Base-by-base conservation (phyloP, 1,284 basidiomycete species). In the Microbotryum violaceum region DNA sequence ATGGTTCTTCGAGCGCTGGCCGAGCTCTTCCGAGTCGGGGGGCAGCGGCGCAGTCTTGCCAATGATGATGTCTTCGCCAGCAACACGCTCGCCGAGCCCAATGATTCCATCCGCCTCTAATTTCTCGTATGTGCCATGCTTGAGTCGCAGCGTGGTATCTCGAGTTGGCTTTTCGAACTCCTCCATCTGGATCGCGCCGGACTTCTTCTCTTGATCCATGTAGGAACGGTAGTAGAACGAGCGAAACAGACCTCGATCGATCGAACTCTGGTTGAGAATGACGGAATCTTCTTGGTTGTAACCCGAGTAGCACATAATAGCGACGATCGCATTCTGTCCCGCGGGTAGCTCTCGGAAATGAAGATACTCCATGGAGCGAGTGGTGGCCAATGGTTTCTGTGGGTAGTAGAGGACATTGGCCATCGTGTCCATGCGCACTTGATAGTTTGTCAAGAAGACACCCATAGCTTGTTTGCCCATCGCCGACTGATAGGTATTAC, bases 401-500 rank as follows among this genome's bases (percentile, higher is more conserved):
- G 96, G 96, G 74, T 99, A 99, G 77, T 93, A 97, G 64, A 94
- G 81, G 67, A 97, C 93, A 74, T 97, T 96, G 68, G 91, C 89
- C 91, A 96, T 94, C n/a, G 92, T 91, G 78, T 96, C 91, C 91
- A 97, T 76, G 54, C 96, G 89, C 69, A 93, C 87, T 71, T 94
- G 83, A 81, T 94, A 97, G 78, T 98, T 98, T 44, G 94, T 97
- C 53, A 97, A 82, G 78, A 89, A 96, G 67, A 97, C 91, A 57
- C 94, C 94, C 92, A 97, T 97, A 6, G 94, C 94, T 83, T 98
- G 94, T 79, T 98, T 98, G 74, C 94, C 94, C 94, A 98, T 98
- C 59, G 94, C 96, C 54, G 91, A 94, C 78, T 97, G 93, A 73
- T 98, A 98, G 5, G 94, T 97, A 74, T 99, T 99, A 83, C 94